Evolutionary conservation across 331 rosid species (phyloP).

Genomic region (Prunus yedoensis): DNA sequence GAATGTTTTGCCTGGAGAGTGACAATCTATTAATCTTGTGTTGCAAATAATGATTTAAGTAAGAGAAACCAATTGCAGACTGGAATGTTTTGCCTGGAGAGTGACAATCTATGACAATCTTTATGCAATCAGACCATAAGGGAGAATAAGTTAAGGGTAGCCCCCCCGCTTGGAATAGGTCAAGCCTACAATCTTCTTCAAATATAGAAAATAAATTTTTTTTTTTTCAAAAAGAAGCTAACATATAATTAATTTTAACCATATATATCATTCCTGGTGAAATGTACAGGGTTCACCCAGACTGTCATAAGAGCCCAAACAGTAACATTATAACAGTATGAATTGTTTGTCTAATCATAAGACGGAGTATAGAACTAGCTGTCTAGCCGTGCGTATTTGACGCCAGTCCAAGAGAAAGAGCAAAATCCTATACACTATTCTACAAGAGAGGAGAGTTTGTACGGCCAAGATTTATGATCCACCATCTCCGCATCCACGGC

Average conservation of each 20-base stretch:
- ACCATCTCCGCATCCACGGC: slow-evolving; percentile 37
- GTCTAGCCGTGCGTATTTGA: slow-evolving; percentile 18
- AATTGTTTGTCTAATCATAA: not conserved
- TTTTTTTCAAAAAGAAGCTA: not conserved
- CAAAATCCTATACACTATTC: slow-evolving; percentile 9
- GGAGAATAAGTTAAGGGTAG: too few relatives aligned
- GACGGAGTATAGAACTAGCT: not conserved
- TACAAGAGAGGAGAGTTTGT: not conserved
- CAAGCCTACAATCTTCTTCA: too few relatives aligned
- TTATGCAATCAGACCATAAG: not conserved
- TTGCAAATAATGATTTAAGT: not conserved
- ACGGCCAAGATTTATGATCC: slow-evolving; percentile 18
- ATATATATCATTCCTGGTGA: not conserved
- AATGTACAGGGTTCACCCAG: slow-evolving; percentile 9
- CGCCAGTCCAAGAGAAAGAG: not conserved
- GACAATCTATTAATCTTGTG: not conserved
- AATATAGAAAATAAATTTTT: too few relatives aligned
- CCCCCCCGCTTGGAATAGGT: too few relatives aligned
- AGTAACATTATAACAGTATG: not conserved
- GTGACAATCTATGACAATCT: not conserved
- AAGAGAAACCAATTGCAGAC: not conserved
- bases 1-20: not conserved
- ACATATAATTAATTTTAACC: not conserved
- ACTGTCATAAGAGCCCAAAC: not conserved
- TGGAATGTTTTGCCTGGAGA: not conserved